Conservation (phyloP, 805 yeast genomes). For the Naumovozyma baii region DNA sequence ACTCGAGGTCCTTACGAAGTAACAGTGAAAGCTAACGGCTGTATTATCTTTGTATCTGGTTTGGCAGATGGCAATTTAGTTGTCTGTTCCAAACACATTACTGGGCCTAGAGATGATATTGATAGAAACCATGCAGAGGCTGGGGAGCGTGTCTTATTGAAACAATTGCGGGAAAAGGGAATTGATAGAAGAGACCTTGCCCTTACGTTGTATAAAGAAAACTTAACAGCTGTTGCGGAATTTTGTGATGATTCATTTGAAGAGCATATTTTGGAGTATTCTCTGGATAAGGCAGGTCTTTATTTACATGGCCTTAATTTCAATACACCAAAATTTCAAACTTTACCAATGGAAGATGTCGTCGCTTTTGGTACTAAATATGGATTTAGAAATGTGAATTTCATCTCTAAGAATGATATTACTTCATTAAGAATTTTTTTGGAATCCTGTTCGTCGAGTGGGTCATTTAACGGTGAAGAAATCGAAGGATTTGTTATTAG, state of each 20-base stretch:
- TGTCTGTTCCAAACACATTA: constrained; percentile 86
- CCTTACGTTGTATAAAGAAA: constrained; percentile 35
- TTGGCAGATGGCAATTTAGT: constrained; percentile 63
- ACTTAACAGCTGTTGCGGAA: constrained; percentile 84
- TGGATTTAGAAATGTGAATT: constrained; percentile 62
- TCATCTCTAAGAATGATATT: constrained; percentile 32
- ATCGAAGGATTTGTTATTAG: constrained; percentile 92
- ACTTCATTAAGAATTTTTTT: constrained; percentile 41
- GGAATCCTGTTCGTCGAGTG: constrained; percentile 49
- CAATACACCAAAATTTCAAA: constrained; percentile 53
- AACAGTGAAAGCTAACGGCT: constrained; percentile 87
- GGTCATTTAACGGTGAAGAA: constrained; percentile 61
- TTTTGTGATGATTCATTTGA: constrained; percentile 87
- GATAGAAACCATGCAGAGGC: constrained; percentile 63
- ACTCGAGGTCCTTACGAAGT: constrained; percentile 73
- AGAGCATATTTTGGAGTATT: constrained; percentile 81
- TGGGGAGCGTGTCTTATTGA: constrained; percentile 50
- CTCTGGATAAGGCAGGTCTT: constrained; percentile 59
- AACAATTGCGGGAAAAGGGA: constrained; percentile 40
- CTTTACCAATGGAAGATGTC: constrained; percentile 56
- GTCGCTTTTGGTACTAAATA: constrained; percentile 48
- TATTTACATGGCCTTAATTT: constrained; percentile 82
- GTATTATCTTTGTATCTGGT: constrained; percentile 78
- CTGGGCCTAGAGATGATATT: constrained; percentile 53
- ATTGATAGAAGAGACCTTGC: constrained; percentile 47